Evolutionary conservation across 495 filamentous ascomycete species (phyloP), one percentile per base, ranked within the genome.

Genomic region (Aspergillus campestris): DNA sequence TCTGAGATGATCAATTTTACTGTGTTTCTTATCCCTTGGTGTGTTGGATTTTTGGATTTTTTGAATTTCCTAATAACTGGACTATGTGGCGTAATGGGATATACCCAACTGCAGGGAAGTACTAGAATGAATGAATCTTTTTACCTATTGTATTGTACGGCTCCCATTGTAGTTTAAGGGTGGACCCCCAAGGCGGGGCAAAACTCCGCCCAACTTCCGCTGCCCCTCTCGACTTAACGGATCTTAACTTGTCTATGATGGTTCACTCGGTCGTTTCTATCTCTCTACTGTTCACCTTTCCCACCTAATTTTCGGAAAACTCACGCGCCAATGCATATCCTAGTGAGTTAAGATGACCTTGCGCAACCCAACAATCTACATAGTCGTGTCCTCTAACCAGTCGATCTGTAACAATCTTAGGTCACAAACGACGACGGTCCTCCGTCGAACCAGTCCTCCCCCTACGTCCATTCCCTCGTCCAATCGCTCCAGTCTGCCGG

Each of bases 391-490:
- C 13, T n/a, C 30, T 13, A 14, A n/a, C 18, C 36, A 33, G 8
- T 9, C 5, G 8, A 14, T n/a, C 8, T 33, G 6, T 32, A n/a
- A 14, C 6, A 30, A 34, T 31, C 24, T 29, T 28, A 40, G 13
- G 10, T 44, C 14, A 47, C 34, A 29, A 98, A 98, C 74, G 92
- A 98, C 69, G 92, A 98, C 72, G 92, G 92, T 13, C 92, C 92
- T 34, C 92, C 92, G 51, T 94, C 86, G 29, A 79, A 84, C 41
- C 78, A 88, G 59, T 91, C 89, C 30, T 95, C 89, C 2, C 92
- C 92, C 4, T 97, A 98, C 57, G 78, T 96, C 49, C 89, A 94
- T 69, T 82, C 85, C 31, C 81, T 95, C 55, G 80, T 96, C 10
- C 70, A 78, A 31, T 75, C 81, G 15, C 82, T 98, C 32, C 86